phyloP scores from a whole-genome alignment of 805 yeast genomes.

The Kazachstania viticola region DNA sequence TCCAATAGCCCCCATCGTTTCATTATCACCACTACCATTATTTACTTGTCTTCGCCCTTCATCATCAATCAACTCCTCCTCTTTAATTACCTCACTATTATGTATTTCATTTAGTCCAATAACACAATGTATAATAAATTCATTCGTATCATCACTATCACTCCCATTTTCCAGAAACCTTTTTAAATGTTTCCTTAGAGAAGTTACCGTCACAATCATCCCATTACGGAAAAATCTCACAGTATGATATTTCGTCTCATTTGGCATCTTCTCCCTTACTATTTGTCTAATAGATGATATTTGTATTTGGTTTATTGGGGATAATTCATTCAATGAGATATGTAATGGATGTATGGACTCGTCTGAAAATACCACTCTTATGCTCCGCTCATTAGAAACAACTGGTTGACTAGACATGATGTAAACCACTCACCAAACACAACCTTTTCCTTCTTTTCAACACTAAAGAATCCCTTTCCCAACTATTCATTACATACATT shows the following conservation, averaged over 20 bases:
- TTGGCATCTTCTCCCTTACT: constrained; percentile 16
- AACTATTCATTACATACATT: no score
- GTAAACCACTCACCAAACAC: neutral
- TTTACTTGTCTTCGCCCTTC: constrained; percentile 5
- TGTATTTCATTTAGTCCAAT: constrained; percentile 40
- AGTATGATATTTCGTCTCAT: constrained; percentile 10
- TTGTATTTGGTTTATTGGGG: constrained; percentile 6
- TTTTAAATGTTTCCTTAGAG: no score
- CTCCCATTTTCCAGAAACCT: neutral
- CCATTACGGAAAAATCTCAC: constrained; percentile 23
- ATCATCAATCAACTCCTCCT: constrained; percentile 48
- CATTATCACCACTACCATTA: constrained; percentile 9
- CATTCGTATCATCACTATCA: constrained; percentile 12
- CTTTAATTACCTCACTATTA: constrained; percentile 37
- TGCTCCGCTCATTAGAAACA: constrained; percentile 5
- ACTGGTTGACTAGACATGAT: constrained; percentile 6
- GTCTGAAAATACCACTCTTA: constrained; percentile 22
- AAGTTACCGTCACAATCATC: constrained; percentile 8
- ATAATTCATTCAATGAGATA: no score
- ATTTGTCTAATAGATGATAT: constrained; percentile 21
- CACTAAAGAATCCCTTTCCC: no score
- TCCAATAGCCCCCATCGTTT: constrained; percentile 55
- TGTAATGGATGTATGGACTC: constrained; percentile 19
- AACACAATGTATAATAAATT: constrained; percentile 66
- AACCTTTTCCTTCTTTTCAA: neutral